A percentile compares a stretch with the other conserved stretches of the same genome.
These are phyloP conservation scores for Dalbergia cultrata DNA, from an alignment of 306 rosid genomes.

Conservation along the genomic window DNA sequence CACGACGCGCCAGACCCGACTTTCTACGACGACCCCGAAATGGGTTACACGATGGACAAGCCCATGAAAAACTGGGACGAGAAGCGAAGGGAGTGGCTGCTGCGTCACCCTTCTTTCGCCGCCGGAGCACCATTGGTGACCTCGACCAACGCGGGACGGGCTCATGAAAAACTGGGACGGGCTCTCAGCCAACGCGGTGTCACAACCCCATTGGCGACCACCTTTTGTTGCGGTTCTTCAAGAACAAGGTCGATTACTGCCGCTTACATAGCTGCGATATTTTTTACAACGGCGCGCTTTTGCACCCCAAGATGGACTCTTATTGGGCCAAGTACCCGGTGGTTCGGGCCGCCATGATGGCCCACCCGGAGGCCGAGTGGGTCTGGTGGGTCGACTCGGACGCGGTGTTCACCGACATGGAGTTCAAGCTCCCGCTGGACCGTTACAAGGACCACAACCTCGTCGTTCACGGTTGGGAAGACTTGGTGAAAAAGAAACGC, in stretches of 20 bases:
- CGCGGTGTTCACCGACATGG: slow-evolving; percentile 79
- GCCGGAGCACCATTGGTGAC: slow-evolving; percentile 47
- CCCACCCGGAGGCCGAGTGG: slow-evolving; percentile 87
- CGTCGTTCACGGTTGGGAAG: slow-evolving; percentile 73
- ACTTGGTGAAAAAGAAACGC: slow-evolving; percentile 46
- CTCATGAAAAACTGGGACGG: slow-evolving; percentile 64
- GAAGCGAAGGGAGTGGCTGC: slow-evolving; percentile 68
- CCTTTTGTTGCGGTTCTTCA: slow-evolving; percentile 63
- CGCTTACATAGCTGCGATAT: slow-evolving; percentile 71
- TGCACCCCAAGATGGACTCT: slow-evolving; percentile 64
- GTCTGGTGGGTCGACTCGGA: slow-evolving; percentile 93
- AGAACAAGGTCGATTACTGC: slow-evolving; percentile 86
- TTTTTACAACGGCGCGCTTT: slow-evolving; percentile 67
- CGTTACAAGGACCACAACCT: slow-evolving; percentile 69
- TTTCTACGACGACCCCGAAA: slow-evolving; percentile 69
- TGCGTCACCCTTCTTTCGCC: slow-evolving; percentile 57
- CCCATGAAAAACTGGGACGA: slow-evolving; percentile 73
- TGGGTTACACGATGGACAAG: slow-evolving; percentile 60
- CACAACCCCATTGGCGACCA: slow-evolving; percentile 73
- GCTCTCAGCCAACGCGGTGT: slow-evolving; percentile 75
- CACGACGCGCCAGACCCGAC: slow-evolving; percentile 56
- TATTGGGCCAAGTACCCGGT: slow-evolving; percentile 84
- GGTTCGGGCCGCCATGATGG: slow-evolving; percentile 77
- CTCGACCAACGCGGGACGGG: no score
- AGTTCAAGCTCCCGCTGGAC: slow-evolving; percentile 65